Base-by-base conservation (phyloP, 805 yeast species). In the Wickerhamomyces ciferrii region DNA sequence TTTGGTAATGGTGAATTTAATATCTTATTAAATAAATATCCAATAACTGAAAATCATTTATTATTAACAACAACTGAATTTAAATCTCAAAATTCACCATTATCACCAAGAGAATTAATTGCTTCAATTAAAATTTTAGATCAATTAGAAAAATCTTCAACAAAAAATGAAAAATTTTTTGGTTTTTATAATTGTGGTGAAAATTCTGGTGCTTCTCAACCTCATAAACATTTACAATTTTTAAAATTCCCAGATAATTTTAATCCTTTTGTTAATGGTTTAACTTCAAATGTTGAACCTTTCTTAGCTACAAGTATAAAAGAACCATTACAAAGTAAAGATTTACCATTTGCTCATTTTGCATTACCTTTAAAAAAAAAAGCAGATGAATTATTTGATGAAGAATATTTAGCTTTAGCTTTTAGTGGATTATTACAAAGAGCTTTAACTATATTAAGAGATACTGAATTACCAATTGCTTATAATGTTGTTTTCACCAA, bases 191-290 rank as follows among this genome's bases (percentile, higher is more conserved):
- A 92, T 65, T 82, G 88, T 59, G 99, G 99, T 8, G 80, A 82
- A 18, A 75, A 80, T 54, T 81, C 95, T 51, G 99, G 98, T 1
- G 96, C 96, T n/a, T 89, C 97, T 0, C 94, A 90, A 59, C 84
- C 87, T 42, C 99, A 92, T 68, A 89, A 87, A 61, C 99, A 92
- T 66, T 66, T 94, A 51, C 99, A 94, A 66, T 82, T 91, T 65
- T 70, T 92, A 75, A 72, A 80, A 39, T 69, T 87, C 39, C 95
- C 96, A 2, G 61, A 67, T 8, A 67, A 71, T 20, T 83, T 81
- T 60, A 65, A 63, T 1, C 76, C 86, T 7, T 81, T 76, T 60
- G 84, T 87, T 43, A 83, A 79, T 41, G 50, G 58, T 14, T 57
- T 75, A n/a, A 69, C 75, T 17, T 65, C 70, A 5, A 71, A 69